A percentile compares a stretch with the other conserved stretches of the same genome.
phyloP scores from a whole-genome alignment of 805 yeast species.

The Sugiyamaella marilandica region DNA sequence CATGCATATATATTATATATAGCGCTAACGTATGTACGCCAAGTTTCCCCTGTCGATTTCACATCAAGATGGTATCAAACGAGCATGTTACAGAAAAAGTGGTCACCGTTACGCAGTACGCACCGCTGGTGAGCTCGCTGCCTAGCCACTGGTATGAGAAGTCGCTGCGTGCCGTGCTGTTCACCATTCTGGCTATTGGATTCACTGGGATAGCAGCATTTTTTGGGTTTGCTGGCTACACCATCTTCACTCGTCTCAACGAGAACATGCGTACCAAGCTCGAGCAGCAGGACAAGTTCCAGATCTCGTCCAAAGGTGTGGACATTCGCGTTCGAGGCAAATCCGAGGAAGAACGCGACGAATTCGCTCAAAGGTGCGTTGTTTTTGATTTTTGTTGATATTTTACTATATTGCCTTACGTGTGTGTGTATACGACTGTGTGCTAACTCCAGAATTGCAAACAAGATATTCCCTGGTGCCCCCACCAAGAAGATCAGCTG shows the following conservation, averaged over 20 bases:
- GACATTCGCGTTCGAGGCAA: slow-evolving; percentile 13
- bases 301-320: slow-evolving; percentile 16
- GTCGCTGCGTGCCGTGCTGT: neutral
- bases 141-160: neutral
- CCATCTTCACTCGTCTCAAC: slow-evolving; percentile 9
- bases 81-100: slow-evolving; percentile 5
- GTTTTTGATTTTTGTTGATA: neutral
- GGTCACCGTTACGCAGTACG: slow-evolving; percentile 3
- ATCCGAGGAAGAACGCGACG: slow-evolving; percentile 10
- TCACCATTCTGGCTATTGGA: slow-evolving; percentile 8
- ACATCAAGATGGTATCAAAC: too few relatives aligned
- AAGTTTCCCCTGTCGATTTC: too few relatives aligned
- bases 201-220: slow-evolving; percentile 9
- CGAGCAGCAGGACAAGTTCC: slow-evolving; percentile 15
- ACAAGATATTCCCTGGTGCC: slow-evolving; percentile 8
- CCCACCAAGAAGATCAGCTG: slow-evolving; percentile 3
- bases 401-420: neutral
- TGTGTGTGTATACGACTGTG: too few relatives aligned
- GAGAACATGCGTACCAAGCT: slow-evolving; percentile 15
- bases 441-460: slow-evolving; percentile 4
- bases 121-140: neutral
- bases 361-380: slow-evolving; percentile 17
- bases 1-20: neutral
- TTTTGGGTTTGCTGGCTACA: slow-evolving; percentile 19
- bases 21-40: neutral